Evolutionary conservation across 768 basidiomycete species (phyloP).

Genomic region (Boletus pseudo-olivaceus): DNA sequence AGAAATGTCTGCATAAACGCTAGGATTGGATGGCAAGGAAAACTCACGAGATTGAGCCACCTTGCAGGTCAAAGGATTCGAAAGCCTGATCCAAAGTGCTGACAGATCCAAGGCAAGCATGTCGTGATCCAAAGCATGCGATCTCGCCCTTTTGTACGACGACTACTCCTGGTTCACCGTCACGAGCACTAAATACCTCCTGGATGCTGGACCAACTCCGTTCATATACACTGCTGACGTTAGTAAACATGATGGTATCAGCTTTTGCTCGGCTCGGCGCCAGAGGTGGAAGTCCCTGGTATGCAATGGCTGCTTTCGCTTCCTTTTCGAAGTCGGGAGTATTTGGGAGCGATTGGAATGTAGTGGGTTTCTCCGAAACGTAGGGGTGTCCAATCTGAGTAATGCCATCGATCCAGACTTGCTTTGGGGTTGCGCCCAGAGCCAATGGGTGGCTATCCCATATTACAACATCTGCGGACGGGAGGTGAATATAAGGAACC

Average conservation of each 20-base stretch:
- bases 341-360: slow-evolving; percentile 48
- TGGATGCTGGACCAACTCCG: slow-evolving; percentile 27
- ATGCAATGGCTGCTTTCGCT: slow-evolving; percentile 51
- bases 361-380: slow-evolving; percentile 49
- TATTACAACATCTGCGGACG: slow-evolving; percentile 56
- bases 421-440: slow-evolving; percentile 73
- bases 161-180: slow-evolving; percentile 36
- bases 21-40: slow-evolving; percentile 7
- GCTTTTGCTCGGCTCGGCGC: slow-evolving; percentile 37
- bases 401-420: slow-evolving; percentile 86
- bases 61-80: slow-evolving; percentile 54
- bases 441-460: slow-evolving; percentile 79
- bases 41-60: slow-evolving; percentile 55
- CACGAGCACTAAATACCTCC: slow-evolving; percentile 17
- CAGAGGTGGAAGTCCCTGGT: slow-evolving; percentile 72
- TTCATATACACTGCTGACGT: slow-evolving; percentile 52
- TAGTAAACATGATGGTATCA: slow-evolving; percentile 55
- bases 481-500: neutral
- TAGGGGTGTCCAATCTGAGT: slow-evolving; percentile 54
- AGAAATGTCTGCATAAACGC: neutral
- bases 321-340: slow-evolving; percentile 67
- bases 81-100: slow-evolving; percentile 19
- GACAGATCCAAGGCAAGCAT: slow-evolving; percentile 22
- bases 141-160: slow-evolving; percentile 53
- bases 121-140: slow-evolving; percentile 43